phyloP scores from a whole-genome alignment of 305 asterid species.

The Solanum hybrid region DNA sequence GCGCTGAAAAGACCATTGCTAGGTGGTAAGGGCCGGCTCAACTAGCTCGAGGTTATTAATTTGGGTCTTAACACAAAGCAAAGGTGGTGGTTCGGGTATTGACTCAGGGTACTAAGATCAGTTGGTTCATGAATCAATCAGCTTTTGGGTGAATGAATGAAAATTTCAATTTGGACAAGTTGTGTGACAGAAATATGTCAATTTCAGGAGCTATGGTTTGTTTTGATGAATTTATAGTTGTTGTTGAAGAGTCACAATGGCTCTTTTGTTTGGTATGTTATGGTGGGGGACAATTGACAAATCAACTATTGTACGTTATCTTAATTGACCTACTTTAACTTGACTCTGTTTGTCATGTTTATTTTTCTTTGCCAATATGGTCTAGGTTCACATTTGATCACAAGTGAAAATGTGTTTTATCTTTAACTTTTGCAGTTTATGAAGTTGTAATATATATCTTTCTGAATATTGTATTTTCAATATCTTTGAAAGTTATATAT shows the following conservation, averaged over 20 bases:
- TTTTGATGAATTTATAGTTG: not conserved
- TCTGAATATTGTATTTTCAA: not conserved
- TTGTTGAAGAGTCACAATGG: not conserved
- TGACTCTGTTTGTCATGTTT: not conserved
- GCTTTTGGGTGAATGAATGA: not conserved
- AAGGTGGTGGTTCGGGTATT: constrained; percentile 98
- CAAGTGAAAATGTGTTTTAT: not conserved
- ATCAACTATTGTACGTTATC: constrained; percentile 3
- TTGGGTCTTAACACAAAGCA: constrained; percentile 14
- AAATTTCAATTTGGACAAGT: constrained; percentile 4
- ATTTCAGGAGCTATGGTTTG: not conserved
- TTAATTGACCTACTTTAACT: not conserved
- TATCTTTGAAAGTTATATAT: not conserved
- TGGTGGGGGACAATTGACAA: not conserved
- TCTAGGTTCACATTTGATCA: not conserved
- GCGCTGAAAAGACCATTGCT: constrained; percentile 28
- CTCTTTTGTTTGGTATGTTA: not conserved
- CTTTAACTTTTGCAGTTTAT: not conserved
- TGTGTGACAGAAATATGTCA: not conserved
- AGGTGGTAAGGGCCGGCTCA: constrained; percentile 18
- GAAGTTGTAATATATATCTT: not conserved
- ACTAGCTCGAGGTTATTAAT: not conserved
- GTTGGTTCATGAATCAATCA: constrained; percentile 19
- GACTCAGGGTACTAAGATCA: constrained; percentile 48
- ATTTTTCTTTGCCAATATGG: not conserved